phyloP scores from a whole-genome alignment of 2,329 filamentous ascomycete genomes.

The Colletotrichum incanum region DNA sequence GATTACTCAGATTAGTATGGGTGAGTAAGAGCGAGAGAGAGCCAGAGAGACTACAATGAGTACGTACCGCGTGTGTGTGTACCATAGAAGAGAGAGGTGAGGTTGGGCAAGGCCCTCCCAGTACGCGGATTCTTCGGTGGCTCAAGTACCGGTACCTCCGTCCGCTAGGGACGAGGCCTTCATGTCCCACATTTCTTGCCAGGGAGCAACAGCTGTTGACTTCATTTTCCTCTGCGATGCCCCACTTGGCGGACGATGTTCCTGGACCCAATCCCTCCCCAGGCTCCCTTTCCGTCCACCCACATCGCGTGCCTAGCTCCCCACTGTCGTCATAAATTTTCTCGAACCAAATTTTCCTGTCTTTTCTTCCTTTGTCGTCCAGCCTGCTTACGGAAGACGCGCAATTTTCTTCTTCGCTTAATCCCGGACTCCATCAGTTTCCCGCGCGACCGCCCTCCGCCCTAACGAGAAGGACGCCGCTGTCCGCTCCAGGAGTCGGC shows the following conservation, averaged over 20 bases:
- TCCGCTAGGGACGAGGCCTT: conserved; percentile 17
- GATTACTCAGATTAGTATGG: too few species aligned
- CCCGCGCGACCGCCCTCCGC: conserved; percentile 30
- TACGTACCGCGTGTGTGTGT: too few species aligned
- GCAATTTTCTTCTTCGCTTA: conserved; percentile 22
- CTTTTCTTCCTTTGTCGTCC: not conserved
- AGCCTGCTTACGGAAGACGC: conserved; percentile 12
- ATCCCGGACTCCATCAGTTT: conserved; percentile 34
- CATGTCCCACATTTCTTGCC: not conserved
- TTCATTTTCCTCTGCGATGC: not conserved
- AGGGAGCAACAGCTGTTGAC: not conserved
- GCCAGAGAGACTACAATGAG: not conserved
- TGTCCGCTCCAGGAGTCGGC: conserved; percentile 15
- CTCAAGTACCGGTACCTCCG: conserved; percentile 34
- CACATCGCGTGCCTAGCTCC: conserved; percentile 17
- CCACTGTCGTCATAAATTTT: conserved; percentile 39
- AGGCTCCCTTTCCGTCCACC: not conserved
- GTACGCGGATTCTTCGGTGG: conserved; percentile 23
- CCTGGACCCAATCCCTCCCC: conserved; percentile 14
- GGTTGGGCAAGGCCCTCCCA: conserved; percentile 15
- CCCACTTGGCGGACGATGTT: conserved; percentile 23
- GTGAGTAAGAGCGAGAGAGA: not conserved
- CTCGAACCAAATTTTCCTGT: conserved; percentile 4
- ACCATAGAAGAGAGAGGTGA: not conserved
- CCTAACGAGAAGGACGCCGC: conserved; percentile 19